phyloP scores from a whole-genome alignment of 495 filamentous ascomycete species.

The Neurospora sp. region DNA sequence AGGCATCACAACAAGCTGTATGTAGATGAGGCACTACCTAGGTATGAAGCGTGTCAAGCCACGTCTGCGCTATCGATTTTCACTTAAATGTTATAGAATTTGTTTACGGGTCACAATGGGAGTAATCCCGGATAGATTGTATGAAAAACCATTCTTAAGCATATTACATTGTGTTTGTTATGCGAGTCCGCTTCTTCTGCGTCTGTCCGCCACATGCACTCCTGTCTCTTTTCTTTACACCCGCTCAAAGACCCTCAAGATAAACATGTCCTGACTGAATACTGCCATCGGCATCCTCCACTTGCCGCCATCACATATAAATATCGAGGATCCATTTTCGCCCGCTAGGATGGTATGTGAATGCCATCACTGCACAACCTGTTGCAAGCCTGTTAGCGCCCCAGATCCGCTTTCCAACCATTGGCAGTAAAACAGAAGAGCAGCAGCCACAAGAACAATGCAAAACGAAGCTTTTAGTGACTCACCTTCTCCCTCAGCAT shows the following conservation, averaged over 20 bases:
- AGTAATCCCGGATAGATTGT: neutral
- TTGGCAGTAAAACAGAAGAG: neutral
- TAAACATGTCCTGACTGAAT: neutral
- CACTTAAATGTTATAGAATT: neutral
- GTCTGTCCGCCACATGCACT: neutral
- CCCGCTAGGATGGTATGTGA: neutral
- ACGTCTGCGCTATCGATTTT: neutral
- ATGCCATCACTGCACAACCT: neutral
- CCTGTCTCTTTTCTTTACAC: neutral
- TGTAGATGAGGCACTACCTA: neutral
- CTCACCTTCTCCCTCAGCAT: constrained; percentile 91
- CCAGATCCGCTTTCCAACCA: neutral
- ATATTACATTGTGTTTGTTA: neutral
- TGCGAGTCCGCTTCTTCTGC: neutral
- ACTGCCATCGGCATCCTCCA: neutral
- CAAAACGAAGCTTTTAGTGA: constrained; percentile 10
- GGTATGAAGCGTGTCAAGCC: neutral
- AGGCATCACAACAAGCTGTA: neutral
- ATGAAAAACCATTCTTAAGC: neutral
- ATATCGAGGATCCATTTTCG: neutral
- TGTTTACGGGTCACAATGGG: neutral
- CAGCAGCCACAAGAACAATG: neutral
- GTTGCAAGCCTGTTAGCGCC: neutral
- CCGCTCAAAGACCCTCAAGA: neutral
- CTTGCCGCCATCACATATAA: neutral